Percentiles rank a stretch among this genome's conserved stretches.
Evolutionary conservation across 2,329 filamentous ascomycete genomes (phyloP).

Genomic region (Aspergillus sp.): DNA sequence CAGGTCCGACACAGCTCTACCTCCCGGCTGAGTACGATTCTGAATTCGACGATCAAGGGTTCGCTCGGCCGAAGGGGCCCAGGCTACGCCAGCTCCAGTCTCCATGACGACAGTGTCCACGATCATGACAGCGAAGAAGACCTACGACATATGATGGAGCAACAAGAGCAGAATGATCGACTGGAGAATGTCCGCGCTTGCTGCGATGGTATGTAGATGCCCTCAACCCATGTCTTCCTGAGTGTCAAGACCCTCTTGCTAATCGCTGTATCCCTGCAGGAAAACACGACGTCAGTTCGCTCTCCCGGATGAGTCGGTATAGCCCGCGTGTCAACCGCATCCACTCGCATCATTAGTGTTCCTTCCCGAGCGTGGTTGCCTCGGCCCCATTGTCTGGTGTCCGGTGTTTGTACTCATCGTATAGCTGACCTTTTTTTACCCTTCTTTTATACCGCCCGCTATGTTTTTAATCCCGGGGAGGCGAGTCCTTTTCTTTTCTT

Average conservation of each 20-base stretch:
- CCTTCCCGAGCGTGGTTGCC: no score
- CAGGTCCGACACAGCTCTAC: constrained; percentile 44
- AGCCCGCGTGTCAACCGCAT: constrained; percentile 40
- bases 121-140: constrained; percentile 78
- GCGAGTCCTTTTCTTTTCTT: constrained; percentile 7
- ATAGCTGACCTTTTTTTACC: neutral
- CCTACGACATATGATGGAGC: constrained; percentile 73
- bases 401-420: neutral
- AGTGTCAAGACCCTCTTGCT: neutral
- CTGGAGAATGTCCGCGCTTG: constrained; percentile 96
- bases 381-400: neutral
- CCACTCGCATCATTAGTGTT: constrained; percentile 35
- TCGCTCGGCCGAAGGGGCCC: constrained; percentile 51
- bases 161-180: constrained; percentile 62
- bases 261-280: constrained; percentile 46
- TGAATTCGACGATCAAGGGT: constrained; percentile 49
- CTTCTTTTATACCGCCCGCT: constrained; percentile 8
- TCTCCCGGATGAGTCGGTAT: constrained; percentile 42
- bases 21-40: constrained; percentile 49
- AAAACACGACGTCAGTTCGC: constrained; percentile 66
- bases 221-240: neutral
- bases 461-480: constrained; percentile 8
- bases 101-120: constrained; percentile 40
- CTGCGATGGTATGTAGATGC: constrained; percentile 76
- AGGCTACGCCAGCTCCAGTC: constrained; percentile 33